Percentiles rank a stretch among this genome's conserved stretches.
These are phyloP conservation scores for Xylaria sp. DNA, from an alignment of 495 filamentous ascomycete species.

Conservation along the genomic window DNA sequence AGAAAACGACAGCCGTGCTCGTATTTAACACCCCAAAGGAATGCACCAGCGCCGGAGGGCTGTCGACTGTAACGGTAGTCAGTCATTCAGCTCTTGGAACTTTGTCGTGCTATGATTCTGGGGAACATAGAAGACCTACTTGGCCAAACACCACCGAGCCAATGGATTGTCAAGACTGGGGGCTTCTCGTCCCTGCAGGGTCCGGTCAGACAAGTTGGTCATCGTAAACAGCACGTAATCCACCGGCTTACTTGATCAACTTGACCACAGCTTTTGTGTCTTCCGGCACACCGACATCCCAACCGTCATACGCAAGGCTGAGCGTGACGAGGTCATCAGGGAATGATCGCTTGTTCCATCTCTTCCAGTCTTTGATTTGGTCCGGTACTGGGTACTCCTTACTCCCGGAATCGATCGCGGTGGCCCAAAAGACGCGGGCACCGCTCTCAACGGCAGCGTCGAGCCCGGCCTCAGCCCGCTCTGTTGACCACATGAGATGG, in stretches of 20 bases:
- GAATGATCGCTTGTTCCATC: constrained; percentile 33
- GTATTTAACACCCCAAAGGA: constrained; percentile 42
- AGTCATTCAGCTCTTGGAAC: background rate
- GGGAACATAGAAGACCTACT: constrained; percentile 30
- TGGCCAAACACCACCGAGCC: constrained; percentile 43
- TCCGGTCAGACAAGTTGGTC: background rate
- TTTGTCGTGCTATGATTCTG: background rate
- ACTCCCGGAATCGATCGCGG: constrained; percentile 35
- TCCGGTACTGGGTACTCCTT: constrained; percentile 33
- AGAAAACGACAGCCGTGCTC: constrained; percentile 50
- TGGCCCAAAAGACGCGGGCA: constrained; percentile 51
- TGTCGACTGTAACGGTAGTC: constrained; percentile 31
- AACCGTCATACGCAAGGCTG: constrained; percentile 50
- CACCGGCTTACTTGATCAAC: constrained; percentile 32
- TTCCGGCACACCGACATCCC: constrained; percentile 31
- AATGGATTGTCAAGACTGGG: constrained; percentile 47
- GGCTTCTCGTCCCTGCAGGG: constrained; percentile 29
- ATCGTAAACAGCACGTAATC: background rate
- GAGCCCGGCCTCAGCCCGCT: constrained; percentile 47
- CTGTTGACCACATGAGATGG: constrained; percentile 54
- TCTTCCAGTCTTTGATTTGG: constrained; percentile 42
- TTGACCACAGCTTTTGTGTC: constrained; percentile 39
- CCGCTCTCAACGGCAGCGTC: constrained; percentile 49
- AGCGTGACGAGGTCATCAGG: constrained; percentile 35
- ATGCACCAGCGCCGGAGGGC: constrained; percentile 44